Conservation (phyloP, 2,329 filamentous ascomycete species). For the Epichloe festucae region DNA sequence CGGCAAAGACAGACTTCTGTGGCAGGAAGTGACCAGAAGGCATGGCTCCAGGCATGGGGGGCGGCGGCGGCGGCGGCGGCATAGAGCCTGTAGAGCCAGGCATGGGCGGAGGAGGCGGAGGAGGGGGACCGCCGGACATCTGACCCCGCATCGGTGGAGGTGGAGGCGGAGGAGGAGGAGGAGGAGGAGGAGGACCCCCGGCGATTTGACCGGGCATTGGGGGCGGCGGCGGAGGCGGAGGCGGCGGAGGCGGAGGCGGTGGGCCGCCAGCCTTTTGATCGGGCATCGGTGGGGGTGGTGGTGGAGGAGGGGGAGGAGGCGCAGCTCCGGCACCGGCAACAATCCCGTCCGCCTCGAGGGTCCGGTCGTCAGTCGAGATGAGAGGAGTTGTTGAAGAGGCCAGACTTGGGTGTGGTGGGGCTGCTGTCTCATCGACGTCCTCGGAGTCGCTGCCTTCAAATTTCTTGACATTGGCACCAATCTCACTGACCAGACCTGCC, state of each 20-base stretch:
- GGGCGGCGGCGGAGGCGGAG: conserved; percentile 20
- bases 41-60: conserved; percentile 54
- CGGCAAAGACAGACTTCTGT: conserved; percentile 42
- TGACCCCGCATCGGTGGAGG: conserved; percentile 36
- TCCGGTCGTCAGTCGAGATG: conserved; percentile 47
- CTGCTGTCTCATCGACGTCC: conserved; percentile 52
- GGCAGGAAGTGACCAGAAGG: conserved; percentile 62
- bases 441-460: conserved; percentile 64
- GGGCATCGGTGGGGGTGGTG: conserved; percentile 34
- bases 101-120: conserved; percentile 21
- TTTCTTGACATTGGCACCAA: conserved; percentile 61
- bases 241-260: conserved; percentile 1
- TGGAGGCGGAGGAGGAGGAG: conserved; percentile 18
- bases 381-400: conserved; percentile 56
- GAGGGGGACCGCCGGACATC: background rate
- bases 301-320: conserved; percentile 16
- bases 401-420: conserved; percentile 61
- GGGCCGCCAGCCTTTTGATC: conserved; percentile 15
- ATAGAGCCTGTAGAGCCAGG: conserved; percentile 29
- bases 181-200: conserved; percentile 19
- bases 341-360: conserved; percentile 46
- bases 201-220: conserved; percentile 22
- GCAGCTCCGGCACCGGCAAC: conserved; percentile 19
- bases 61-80: conserved; percentile 40
- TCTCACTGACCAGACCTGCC: conserved; percentile 54